Conservation (phyloP, 2,329 filamentous ascomycete genomes). For the Colletotrichum godetiae region DNA sequence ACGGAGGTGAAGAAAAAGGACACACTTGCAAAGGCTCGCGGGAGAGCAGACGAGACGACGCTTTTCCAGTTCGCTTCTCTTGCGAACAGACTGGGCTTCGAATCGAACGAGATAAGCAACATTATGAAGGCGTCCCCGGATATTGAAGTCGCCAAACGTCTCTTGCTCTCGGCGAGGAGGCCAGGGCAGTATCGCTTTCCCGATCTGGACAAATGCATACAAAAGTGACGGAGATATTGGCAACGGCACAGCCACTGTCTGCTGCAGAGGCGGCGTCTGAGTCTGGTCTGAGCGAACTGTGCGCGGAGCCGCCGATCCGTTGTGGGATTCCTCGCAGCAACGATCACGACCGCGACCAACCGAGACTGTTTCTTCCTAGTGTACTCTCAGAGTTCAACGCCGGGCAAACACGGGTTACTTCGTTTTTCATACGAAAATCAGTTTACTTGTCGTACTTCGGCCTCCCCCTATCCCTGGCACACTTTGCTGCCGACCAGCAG, state of each 20-base stretch:
- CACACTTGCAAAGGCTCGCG: background rate
- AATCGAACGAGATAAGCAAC: slow-evolving; percentile 2
- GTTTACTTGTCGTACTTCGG: slow-evolving; percentile 7
- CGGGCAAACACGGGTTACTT: background rate
- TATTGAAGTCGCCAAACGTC: slow-evolving; percentile 7
- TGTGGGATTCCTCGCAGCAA: background rate
- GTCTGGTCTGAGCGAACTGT: background rate
- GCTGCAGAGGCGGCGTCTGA: background rate
- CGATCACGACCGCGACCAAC: background rate
- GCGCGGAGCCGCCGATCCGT: background rate
- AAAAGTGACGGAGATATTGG: background rate
- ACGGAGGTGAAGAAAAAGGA: background rate
- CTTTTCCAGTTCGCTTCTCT: slow-evolving; percentile 14
- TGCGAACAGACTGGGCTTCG: slow-evolving; percentile 2
- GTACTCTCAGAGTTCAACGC: background rate
- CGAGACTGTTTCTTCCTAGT: background rate
- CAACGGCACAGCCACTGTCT: background rate
- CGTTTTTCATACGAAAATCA: background rate
- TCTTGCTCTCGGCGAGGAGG: slow-evolving; percentile 12
- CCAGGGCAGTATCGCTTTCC: background rate
- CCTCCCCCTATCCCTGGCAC: background rate
- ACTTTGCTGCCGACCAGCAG: background rate
- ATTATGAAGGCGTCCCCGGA: background rate
- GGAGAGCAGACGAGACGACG: slow-evolving; percentile 6
- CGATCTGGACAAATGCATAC: background rate